These are phyloP conservation scores for Aspergillus felis DNA, from an alignment of 2,329 filamentous ascomycete species.

Conservation along the genomic window DNA sequence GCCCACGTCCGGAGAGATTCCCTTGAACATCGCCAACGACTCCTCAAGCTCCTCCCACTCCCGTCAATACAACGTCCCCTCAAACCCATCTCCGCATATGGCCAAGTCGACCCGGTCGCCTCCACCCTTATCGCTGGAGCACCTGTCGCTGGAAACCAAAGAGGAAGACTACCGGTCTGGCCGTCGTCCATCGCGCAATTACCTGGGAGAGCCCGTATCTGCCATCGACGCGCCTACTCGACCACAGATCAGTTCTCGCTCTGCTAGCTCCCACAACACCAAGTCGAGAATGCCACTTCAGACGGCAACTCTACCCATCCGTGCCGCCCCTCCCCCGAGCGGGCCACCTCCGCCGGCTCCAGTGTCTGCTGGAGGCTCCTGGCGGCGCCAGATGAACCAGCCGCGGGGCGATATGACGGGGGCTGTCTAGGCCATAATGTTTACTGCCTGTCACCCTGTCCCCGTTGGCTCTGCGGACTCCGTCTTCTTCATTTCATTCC, in stretches of 20 bases:
- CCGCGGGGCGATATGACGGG: constrained; percentile 18
- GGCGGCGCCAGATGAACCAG: constrained; percentile 22
- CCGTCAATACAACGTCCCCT: constrained; percentile 18
- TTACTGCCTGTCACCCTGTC: no score
- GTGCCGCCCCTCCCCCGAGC: constrained; percentile 55
- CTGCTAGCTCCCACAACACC: constrained; percentile 35
- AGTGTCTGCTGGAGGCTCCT: constrained; percentile 22
- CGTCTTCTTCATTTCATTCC: not conserved
- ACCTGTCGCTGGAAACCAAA: constrained; percentile 41
- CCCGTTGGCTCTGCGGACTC: not conserved
- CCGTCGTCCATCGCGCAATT: constrained; percentile 26
- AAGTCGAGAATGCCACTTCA: constrained; percentile 33
- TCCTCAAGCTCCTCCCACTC: constrained; percentile 19
- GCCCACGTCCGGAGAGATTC: constrained; percentile 69
- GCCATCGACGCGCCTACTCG: constrained; percentile 36
- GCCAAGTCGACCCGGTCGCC: constrained; percentile 28
- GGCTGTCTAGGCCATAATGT: constrained; percentile 7
- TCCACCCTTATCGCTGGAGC: constrained; percentile 40
- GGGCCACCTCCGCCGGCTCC: constrained; percentile 59
- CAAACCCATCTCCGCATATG: constrained; percentile 18
- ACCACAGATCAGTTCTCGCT: constrained; percentile 37
- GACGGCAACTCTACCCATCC: constrained; percentile 62
- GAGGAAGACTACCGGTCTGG: constrained; percentile 28
- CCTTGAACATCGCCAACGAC: constrained; percentile 48
- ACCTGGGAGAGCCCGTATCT: constrained; percentile 33